Percentiles rank a stretch among this genome's conserved stretches.
These are phyloP conservation scores for Ascochyta fabae DNA, from an alignment of 2,329 filamentous ascomycete genomes.

Conservation along the genomic window DNA sequence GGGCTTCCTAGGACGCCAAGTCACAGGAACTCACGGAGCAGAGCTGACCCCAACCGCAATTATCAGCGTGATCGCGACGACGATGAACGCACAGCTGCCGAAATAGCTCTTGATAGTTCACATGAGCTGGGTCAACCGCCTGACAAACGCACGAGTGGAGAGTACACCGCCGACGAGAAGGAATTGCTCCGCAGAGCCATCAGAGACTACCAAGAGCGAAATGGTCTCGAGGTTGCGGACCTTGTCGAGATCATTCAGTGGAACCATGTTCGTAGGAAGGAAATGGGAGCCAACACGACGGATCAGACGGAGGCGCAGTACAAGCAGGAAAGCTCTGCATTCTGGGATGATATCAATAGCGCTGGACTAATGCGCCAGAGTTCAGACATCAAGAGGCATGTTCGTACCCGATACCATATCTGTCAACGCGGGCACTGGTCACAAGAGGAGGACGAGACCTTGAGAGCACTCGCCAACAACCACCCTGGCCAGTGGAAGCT, in stretches of 20 bases:
- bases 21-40: not conserved
- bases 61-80: slow-evolving; percentile 5
- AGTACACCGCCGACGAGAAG: slow-evolving; percentile 30
- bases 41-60: slow-evolving; percentile 5
- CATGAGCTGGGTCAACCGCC: slow-evolving; percentile 23
- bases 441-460: slow-evolving; percentile 62
- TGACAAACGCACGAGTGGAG: slow-evolving; percentile 22
- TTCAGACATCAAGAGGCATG: slow-evolving; percentile 50
- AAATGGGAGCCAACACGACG: not conserved
- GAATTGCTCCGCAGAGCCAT: slow-evolving; percentile 35
- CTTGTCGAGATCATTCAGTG: slow-evolving; percentile 33
- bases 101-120: slow-evolving; percentile 18
- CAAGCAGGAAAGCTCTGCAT: slow-evolving; percentile 22
- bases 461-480: slow-evolving; percentile 56
- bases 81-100: slow-evolving; percentile 19
- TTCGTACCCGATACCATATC: slow-evolving; percentile 70
- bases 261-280: not conserved
- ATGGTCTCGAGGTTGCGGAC: slow-evolving; percentile 19
- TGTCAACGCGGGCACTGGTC: slow-evolving; percentile 69
- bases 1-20: not conserved
- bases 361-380: slow-evolving; percentile 42
- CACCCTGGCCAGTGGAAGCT: slow-evolving; percentile 65
- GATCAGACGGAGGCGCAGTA: slow-evolving; percentile 11
- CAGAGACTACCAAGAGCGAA: slow-evolving; percentile 27
- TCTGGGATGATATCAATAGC: slow-evolving; percentile 44